Percentiles rank a stretch among this genome's conserved stretches.
Conservation (phyloP, 2,329 filamentous ascomycete genomes). For the Cytospora leucostoma region DNA sequence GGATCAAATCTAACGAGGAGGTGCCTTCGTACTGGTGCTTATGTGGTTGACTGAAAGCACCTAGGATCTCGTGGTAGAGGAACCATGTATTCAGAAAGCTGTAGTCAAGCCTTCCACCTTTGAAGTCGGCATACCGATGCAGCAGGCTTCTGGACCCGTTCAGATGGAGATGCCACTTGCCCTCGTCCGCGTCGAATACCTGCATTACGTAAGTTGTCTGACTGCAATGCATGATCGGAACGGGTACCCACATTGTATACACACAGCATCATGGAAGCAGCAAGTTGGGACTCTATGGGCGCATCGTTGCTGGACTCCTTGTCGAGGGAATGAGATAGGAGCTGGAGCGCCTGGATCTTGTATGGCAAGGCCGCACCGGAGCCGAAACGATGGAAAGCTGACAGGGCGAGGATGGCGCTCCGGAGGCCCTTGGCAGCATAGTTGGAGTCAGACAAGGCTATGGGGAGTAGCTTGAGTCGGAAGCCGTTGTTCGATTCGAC, state of each 20-base stretch:
- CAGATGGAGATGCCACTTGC: slow-evolving; percentile 48
- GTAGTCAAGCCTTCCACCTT: slow-evolving; percentile 35
- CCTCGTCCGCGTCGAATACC: slow-evolving; percentile 52
- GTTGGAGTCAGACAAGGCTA: slow-evolving; percentile 43
- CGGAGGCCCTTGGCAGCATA: slow-evolving; percentile 42
- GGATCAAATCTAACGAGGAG: slow-evolving; percentile 35
- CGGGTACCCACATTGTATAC: slow-evolving; percentile 47
- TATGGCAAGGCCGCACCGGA: slow-evolving; percentile 43
- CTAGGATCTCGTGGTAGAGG: slow-evolving; percentile 49
- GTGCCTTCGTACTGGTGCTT: slow-evolving; percentile 31
- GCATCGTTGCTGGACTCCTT: slow-evolving; percentile 31
- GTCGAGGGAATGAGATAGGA: slow-evolving; percentile 42
- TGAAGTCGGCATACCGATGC: slow-evolving; percentile 30
- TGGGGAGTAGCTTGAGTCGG: slow-evolving; percentile 46
- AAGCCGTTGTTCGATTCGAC: slow-evolving; percentile 50
- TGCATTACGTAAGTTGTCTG: slow-evolving; percentile 31
- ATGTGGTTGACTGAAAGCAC: slow-evolving; percentile 44
- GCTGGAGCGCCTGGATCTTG: slow-evolving; percentile 44
- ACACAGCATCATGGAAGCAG: slow-evolving; percentile 53
- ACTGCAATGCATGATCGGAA: background rate
- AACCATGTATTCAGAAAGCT: slow-evolving; percentile 50
- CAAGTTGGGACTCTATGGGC: slow-evolving; percentile 44
- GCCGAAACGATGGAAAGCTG: slow-evolving; percentile 45
- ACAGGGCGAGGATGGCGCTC: slow-evolving; percentile 48
- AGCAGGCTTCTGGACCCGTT: slow-evolving; percentile 45